Evolutionary conservation across 768 basidiomycete genomes (phyloP).

Genomic region (Serpula lacrymans): DNA sequence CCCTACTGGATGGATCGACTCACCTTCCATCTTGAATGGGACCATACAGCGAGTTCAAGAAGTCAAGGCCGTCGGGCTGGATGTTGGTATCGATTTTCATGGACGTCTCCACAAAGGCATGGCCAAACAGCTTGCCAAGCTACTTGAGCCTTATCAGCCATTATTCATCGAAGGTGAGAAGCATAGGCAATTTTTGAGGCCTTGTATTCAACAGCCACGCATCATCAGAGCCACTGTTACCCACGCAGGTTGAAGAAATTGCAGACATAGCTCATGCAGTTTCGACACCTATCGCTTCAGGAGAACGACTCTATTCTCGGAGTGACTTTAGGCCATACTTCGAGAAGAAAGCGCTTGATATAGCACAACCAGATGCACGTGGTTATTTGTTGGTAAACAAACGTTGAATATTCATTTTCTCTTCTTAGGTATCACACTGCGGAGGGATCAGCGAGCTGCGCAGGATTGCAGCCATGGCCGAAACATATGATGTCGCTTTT

Average conservation of each 20-base stretch:
- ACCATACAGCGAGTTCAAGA: constrained; percentile 51
- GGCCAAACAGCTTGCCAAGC: constrained; percentile 62
- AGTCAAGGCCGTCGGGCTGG: constrained; percentile 50
- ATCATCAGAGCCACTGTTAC: constrained; percentile 50
- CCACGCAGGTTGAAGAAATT: constrained; percentile 59
- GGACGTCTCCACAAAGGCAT: constrained; percentile 67
- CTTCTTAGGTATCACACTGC: constrained; percentile 50
- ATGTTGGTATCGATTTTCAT: constrained; percentile 70
- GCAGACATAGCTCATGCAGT: constrained; percentile 52
- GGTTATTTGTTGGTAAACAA: not conserved
- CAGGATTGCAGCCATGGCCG: constrained; percentile 54
- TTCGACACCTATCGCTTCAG: constrained; percentile 59
- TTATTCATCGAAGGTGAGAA: constrained; percentile 60
- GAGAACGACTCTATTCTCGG: constrained; percentile 62
- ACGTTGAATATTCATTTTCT: not conserved
- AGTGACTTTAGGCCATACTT: constrained; percentile 64
- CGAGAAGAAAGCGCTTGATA: constrained; percentile 60
- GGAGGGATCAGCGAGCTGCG: constrained; percentile 60
- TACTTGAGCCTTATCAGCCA: constrained; percentile 56
- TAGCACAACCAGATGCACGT: constrained; percentile 65
- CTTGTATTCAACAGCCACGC: not conserved
- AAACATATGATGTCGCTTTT: constrained; percentile 68
- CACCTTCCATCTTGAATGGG: constrained; percentile 47
- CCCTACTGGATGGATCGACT: constrained; percentile 56
- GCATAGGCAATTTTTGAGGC: not conserved